Conservation (phyloP, 2,329 filamentous ascomycete genomes). For the Penicillium sp. region DNA sequence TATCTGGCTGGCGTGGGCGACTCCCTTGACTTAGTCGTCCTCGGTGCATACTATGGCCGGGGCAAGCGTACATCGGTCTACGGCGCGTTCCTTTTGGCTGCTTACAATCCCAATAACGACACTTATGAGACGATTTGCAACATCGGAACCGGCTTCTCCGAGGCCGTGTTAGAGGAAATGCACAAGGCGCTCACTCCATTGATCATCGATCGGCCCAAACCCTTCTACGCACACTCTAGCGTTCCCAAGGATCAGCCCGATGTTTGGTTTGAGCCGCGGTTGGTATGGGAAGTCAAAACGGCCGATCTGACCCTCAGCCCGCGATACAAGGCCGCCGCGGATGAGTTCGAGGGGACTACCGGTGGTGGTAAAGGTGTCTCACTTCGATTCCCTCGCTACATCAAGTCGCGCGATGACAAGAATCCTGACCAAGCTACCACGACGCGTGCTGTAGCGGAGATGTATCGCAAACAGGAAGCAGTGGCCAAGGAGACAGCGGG, state of each 20-base stretch:
- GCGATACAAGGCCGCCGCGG: conserved; percentile 86
- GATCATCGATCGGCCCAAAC: conserved; percentile 87
- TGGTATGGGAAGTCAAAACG: conserved; percentile 97
- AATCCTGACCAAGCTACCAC: conserved; percentile 89
- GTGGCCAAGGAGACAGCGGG: conserved; percentile 81
- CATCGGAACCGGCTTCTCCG: conserved; percentile 95
- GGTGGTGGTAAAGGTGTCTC: conserved; percentile 79
- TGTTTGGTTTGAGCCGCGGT: conserved; percentile 94
- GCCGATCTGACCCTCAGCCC: conserved; percentile 93
- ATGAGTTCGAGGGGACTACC: conserved; percentile 73
- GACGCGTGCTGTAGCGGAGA: conserved; percentile 85
- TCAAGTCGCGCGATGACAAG: conserved; percentile 91
- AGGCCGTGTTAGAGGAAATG: conserved; percentile 88
- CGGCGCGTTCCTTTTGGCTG: conserved; percentile 92
- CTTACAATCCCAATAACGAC: conserved; percentile 80
- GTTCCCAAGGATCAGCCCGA: conserved; percentile 93
- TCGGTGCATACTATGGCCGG: conserved; percentile 91
- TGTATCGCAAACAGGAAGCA: conserved; percentile 95
- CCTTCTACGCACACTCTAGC: conserved; percentile 85
- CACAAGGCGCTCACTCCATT: conserved; percentile 75
- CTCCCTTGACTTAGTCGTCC: conserved; percentile 92
- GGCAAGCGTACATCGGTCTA: conserved; percentile 96
- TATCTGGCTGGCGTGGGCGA: conserved; percentile 93
- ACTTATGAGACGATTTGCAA: conserved; percentile 96
- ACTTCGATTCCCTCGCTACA: conserved; percentile 89